Conservation (phyloP, 805 yeast genomes). For the Lipomyces chichibuensis region DNA sequence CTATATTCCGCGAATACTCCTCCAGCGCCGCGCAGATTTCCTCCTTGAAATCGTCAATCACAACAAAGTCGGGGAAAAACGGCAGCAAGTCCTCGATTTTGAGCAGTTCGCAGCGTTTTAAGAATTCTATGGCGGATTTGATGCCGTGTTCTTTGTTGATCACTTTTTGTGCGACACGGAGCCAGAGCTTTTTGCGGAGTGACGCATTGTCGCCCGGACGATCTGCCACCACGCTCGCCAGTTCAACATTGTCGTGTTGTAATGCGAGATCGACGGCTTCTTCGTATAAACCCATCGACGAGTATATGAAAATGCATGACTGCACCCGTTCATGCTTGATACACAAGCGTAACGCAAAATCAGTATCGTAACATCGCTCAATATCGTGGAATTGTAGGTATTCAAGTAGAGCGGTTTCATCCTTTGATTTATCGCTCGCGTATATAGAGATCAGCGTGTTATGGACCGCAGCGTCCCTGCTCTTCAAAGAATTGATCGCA, state of each 20-base stretch:
- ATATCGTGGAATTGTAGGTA: conserved; percentile 52
- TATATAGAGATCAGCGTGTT: conserved; percentile 72
- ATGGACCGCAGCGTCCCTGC: conserved; percentile 57
- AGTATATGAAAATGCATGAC: conserved; percentile 73
- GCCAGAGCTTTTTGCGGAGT: conserved; percentile 72
- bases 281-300: conserved; percentile 68
- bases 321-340: conserved; percentile 59
- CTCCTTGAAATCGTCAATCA: conserved; percentile 79
- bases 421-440: conserved; percentile 52
- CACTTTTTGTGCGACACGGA: conserved; percentile 61
- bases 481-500: conserved; percentile 52
- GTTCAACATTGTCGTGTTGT: conserved; percentile 57
- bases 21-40: conserved; percentile 82
- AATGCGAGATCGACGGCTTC: conserved; percentile 81
- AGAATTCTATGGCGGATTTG: conserved; percentile 40
- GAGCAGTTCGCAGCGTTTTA: conserved; percentile 42
- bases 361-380: conserved; percentile 57
- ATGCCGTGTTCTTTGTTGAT: conserved; percentile 43
- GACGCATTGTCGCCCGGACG: conserved; percentile 54
- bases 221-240: conserved; percentile 63
- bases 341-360: conserved; percentile 75
- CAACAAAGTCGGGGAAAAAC: conserved; percentile 78
- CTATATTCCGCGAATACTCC: conserved; percentile 66
- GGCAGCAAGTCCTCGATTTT: conserved; percentile 82
- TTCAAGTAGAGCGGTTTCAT: conserved; percentile 54